Conservation (phyloP, 805 yeast genomes). For the Candida arabinofermentans region DNA sequence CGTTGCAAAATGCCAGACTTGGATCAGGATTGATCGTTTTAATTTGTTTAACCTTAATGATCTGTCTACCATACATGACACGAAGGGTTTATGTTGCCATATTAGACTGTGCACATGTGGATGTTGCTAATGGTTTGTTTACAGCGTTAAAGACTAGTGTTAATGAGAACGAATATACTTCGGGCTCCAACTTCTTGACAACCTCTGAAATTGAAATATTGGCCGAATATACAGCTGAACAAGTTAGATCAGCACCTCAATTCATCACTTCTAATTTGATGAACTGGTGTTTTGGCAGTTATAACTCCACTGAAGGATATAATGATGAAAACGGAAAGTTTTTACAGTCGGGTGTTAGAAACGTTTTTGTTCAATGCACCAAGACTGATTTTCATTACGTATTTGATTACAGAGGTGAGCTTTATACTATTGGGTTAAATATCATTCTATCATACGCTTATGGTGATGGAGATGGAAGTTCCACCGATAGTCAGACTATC, state of each 20-base stretch:
- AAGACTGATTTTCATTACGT: conserved; percentile 20
- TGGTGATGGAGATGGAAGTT: conserved; percentile 24
- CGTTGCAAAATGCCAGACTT: conserved; percentile 19
- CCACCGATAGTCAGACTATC: conserved; percentile 4
- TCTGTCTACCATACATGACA: conserved; percentile 8
- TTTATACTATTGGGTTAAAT: conserved; percentile 37
- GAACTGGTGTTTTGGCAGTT: conserved; percentile 44
- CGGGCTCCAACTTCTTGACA: conserved; percentile 34
- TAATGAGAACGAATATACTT: conserved; percentile 3
- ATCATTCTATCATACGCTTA: conserved; percentile 48
- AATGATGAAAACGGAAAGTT: conserved; percentile 5
- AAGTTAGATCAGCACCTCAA: conserved; percentile 48
- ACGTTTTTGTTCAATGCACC: conserved; percentile 17
- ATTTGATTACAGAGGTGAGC: conserved; percentile 43
- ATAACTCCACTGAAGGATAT: conserved; percentile 18
- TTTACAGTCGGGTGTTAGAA: neutral
- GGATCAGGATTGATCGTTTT: conserved; percentile 7
- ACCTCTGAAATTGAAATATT: conserved; percentile 46
- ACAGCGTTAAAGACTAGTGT: conserved; percentile 33
- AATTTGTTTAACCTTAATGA: conserved; percentile 6
- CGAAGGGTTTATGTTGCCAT: conserved; percentile 25
- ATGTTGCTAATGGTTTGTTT: conserved; percentile 52
- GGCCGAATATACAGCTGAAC: conserved; percentile 40
- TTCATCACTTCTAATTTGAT: conserved; percentile 37
- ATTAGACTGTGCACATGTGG: conserved; percentile 48